Conservation (phyloP, 2,329 filamentous ascomycete species). For the Tricladium varicosporioides region DNA sequence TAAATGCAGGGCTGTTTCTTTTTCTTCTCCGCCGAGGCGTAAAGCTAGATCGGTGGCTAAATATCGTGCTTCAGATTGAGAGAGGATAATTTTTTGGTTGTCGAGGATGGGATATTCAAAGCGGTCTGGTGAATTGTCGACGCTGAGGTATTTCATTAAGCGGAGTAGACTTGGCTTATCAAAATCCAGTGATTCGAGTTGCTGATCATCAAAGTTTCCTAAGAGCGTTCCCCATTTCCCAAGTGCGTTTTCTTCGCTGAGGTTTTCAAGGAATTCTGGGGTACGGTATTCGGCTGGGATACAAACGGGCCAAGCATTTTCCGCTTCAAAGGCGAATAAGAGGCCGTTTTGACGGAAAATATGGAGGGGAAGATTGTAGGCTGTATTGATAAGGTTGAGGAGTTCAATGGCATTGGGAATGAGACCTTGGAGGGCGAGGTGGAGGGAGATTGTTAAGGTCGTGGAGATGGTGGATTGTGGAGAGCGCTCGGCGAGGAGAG, state of each 20-base stretch:
- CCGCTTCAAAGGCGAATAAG: too few species aligned
- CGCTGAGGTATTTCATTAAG: not conserved
- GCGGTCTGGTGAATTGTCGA: too few species aligned
- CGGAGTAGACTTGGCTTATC: not conserved
- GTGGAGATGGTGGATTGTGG: too few species aligned
- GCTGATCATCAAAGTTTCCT: not conserved
- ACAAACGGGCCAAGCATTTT: too few species aligned
- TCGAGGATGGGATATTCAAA: not conserved
- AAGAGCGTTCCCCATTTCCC: not conserved
- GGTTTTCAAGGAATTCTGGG: not conserved
- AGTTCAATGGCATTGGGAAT: too few species aligned
- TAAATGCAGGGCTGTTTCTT: not conserved
- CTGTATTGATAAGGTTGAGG: too few species aligned
- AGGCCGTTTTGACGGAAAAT: too few species aligned
- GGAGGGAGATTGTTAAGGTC: too few species aligned
- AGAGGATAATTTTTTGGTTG: not conserved
- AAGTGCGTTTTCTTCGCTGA: not conserved
- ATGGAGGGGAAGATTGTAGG: too few species aligned
- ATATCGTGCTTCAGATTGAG: not conserved
- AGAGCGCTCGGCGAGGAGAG: too few species aligned
- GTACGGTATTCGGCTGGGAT: not conserved
- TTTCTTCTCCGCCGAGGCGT: not conserved
- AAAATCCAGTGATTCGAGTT: not conserved
- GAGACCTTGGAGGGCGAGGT: too few species aligned
- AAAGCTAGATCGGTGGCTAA: not conserved